A percentile compares a stretch with the other conserved stretches of the same genome.
Evolutionary conservation across 805 yeast species (phyloP).

Genomic region (Saccharomycopsis sp.): DNA sequence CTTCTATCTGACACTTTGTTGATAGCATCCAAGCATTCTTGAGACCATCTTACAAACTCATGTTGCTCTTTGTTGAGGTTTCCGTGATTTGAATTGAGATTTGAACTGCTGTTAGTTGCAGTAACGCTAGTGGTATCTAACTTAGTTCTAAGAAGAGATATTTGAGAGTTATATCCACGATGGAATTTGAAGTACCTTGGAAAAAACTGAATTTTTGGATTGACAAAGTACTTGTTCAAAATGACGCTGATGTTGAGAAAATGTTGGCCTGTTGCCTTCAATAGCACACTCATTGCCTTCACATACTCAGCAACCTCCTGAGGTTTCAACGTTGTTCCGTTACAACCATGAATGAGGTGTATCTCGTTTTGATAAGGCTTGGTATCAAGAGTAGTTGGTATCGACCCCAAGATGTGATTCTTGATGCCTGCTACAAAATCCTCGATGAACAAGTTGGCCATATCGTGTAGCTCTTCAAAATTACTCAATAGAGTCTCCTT

Average conservation of each 20-base stretch:
- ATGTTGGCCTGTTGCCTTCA: not conserved
- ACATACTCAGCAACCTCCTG: not conserved
- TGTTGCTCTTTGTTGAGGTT: not conserved
- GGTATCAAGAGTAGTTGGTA: not conserved
- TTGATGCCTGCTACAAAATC: not conserved
- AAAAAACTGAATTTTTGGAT: not conserved
- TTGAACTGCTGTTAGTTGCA: not conserved
- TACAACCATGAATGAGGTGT: not conserved
- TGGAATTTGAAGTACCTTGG: constrained; percentile 2
- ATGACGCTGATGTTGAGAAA: not conserved
- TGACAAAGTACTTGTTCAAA: not conserved
- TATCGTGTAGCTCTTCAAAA: constrained; percentile 27
- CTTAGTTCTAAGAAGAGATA: not conserved
- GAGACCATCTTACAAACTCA: constrained; percentile 1
- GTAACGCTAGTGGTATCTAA: not conserved
- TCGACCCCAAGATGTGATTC: not conserved
- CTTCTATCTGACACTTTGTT: not conserved
- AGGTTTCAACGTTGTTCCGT: not conserved
- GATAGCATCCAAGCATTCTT: constrained; percentile 1
- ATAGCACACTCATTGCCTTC: not conserved
- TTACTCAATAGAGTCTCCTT: constrained; percentile 27
- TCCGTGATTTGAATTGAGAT: not conserved
- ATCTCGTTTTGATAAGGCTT: not conserved
- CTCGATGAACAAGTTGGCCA: constrained; percentile 26
- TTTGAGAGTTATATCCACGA: not conserved